Evolutionary conservation across 2,329 filamentous ascomycete species (phyloP).

Genomic region (Endoconidiophora laricicola): DNA sequence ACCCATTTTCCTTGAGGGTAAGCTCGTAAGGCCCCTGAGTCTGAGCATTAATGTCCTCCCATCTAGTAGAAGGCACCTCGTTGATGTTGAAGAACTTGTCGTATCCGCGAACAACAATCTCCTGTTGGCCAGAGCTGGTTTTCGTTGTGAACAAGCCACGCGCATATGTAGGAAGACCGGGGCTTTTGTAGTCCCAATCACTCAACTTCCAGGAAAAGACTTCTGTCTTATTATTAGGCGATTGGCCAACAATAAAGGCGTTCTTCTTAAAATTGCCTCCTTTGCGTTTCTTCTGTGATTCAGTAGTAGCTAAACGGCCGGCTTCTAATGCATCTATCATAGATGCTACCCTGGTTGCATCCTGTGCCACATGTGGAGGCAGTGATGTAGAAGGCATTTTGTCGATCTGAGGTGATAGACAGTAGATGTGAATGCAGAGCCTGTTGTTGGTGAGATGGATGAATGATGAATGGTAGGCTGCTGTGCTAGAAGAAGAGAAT

Average conservation of each 20-base stretch:
- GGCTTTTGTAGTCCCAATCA: constrained; percentile 91
- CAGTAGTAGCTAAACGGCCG: constrained; percentile 19
- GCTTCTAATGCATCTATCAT: constrained; percentile 49
- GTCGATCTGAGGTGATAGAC: background rate
- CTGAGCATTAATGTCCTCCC: constrained; percentile 57
- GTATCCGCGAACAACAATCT: constrained; percentile 81
- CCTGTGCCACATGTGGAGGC: constrained; percentile 51
- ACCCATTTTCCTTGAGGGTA: constrained; percentile 97
- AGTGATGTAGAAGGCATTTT: constrained; percentile 17
- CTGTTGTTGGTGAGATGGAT: too few species aligned
- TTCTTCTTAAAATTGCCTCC: constrained; percentile 60
- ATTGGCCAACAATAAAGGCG: constrained; percentile 51
- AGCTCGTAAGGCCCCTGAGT: constrained; percentile 86
- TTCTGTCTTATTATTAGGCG: constrained; percentile 38
- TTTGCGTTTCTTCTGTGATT: constrained; percentile 32
- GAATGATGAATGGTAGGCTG: too few species aligned
- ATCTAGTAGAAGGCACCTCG: constrained; percentile 68
- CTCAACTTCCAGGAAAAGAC: constrained; percentile 88
- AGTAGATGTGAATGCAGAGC: too few species aligned
- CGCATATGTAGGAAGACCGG: constrained; percentile 75
- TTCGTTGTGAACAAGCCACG: constrained; percentile 83
- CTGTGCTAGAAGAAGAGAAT: too few species aligned
- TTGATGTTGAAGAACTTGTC: constrained; percentile 97
- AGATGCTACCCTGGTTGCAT: constrained; percentile 46
- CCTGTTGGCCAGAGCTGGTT: constrained; percentile 40